phyloP scores from a whole-genome alignment of 2,329 filamentous ascomycete genomes.

The Biscogniauxia marginata region DNA sequence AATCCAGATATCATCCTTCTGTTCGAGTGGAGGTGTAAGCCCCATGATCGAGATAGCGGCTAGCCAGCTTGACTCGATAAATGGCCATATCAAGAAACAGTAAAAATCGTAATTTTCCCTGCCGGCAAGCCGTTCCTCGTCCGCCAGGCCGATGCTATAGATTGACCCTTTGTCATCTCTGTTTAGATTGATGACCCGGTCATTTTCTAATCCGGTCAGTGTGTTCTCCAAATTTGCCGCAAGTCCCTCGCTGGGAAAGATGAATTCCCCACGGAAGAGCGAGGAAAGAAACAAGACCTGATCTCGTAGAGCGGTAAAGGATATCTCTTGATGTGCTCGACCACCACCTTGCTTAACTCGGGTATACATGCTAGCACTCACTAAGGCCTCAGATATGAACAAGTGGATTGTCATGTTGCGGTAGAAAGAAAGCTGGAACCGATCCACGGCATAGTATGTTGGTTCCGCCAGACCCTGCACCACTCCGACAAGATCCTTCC shows the following conservation, averaged over 20 bases:
- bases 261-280: constrained; percentile 94
- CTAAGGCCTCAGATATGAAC: constrained; percentile 89
- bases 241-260: constrained; percentile 87
- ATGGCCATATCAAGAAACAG: constrained; percentile 98
- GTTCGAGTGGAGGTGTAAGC: constrained; percentile 66
- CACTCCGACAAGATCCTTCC: constrained; percentile 80
- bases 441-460: constrained; percentile 91
- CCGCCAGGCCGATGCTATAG: constrained; percentile 70
- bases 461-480: constrained; percentile 80
- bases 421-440: constrained; percentile 97
- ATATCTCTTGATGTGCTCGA: constrained; percentile 74
- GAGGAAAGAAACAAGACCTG: constrained; percentile 91
- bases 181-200: constrained; percentile 71
- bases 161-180: constrained; percentile 56
- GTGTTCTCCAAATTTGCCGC: constrained; percentile 78
- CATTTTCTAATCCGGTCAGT: constrained; percentile 71
- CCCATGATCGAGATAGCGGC: constrained; percentile 86
- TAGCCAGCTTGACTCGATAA: constrained; percentile 92
- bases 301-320: constrained; percentile 67
- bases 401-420: constrained; percentile 99
- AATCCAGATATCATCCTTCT: constrained; percentile 72
- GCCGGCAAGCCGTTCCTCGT: constrained; percentile 72
- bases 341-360: constrained; percentile 89
- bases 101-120: constrained; percentile 98
- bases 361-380: constrained; percentile 88